Evolutionary conservation across 164 flowering plant species (phyloP).

Genomic region (Berberis thunbergii): DNA sequence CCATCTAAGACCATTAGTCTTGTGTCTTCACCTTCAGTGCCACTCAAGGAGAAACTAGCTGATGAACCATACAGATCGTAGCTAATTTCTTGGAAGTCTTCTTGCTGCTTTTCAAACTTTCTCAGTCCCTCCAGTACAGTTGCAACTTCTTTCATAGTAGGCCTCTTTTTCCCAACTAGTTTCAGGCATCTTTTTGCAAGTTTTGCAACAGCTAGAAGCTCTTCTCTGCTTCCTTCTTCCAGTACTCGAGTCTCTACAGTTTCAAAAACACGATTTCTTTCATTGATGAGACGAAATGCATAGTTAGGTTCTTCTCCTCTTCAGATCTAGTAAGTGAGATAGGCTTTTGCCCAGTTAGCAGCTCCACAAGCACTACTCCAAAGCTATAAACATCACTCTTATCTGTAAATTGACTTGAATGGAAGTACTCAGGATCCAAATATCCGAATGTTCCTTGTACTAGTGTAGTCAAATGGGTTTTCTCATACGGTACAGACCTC

Average conservation of each 20-base stretch:
- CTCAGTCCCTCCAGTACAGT: neutral
- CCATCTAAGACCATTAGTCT: too few species aligned
- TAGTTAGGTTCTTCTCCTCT: neutral
- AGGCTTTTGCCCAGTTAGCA: neutral
- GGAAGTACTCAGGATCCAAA: neutral
- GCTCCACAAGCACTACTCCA: neutral
- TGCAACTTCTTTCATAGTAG: neutral
- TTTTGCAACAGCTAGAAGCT: neutral
- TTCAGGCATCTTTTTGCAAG: constrained; percentile 2
- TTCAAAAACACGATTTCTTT: neutral
- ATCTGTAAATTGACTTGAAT: neutral
- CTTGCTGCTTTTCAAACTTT: neutral
- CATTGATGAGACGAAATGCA: neutral
- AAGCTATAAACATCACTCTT: constrained; percentile 1
- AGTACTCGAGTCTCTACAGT: neutral
- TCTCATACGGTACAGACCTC: neutral
- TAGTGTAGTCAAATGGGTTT: neutral
- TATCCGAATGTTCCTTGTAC: constrained; percentile 1
- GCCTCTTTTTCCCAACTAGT: neutral
- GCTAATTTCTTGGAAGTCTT: too few species aligned
- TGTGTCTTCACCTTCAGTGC: too few species aligned
- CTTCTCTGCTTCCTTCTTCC: neutral
- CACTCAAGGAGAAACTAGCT: too few species aligned
- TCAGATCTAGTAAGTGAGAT: neutral
- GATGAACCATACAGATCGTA: too few species aligned